Base-by-base conservation (phyloP, 345 rosid species). In the Gossypium herbaceum region DNA sequence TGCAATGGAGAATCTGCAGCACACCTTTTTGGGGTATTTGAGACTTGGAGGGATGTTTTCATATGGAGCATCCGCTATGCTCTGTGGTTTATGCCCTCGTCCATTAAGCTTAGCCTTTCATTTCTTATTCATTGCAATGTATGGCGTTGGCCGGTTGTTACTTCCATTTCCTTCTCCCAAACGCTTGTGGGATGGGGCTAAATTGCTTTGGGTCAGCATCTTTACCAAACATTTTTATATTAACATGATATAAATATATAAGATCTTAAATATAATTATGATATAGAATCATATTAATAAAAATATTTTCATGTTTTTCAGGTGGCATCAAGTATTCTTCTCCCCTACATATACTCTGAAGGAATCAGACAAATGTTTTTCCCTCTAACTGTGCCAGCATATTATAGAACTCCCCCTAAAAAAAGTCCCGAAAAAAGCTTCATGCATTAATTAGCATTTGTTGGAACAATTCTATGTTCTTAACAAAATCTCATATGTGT, bases 1-100 rank as follows among this genome's bases (percentile, higher is more conserved):
- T 44, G 82, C 83, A 7, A 76, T 43, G 72, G 43, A 3, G 3
- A 82, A 81, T 60, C 78, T 84, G 80, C 75, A 75, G 16, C 78
- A 82, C 78, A 83, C 85, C 25, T 84, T 80, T 61, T 84, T 82
- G 3, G 76, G 75, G 7, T 84, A 84, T 52, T 79, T 84, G 74
- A 79, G 79, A 59, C 81, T 82, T 25, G 85, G 87, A 50, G 85
- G 84, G 56, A 74, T 76, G 43, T 84, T 76, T 12, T 70, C 87
- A 22, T 27, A 73, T 50, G 85, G 85, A 65, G 76, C 81, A 41
- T 56, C 80, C 29, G 80, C 85, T 43, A 66, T 84, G 9, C 83
- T 82, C 66, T 78, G 82, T 17, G 83, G 83, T 20, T 51, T 84
- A 55, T 78, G 78, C 76, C 85, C 85, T 22, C 56, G 69, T 52